Percentiles rank a stretch among this genome's conserved stretches.
phyloP scores from a whole-genome alignment of 83 land plant genomes.

The Thuja plicata region DNA sequence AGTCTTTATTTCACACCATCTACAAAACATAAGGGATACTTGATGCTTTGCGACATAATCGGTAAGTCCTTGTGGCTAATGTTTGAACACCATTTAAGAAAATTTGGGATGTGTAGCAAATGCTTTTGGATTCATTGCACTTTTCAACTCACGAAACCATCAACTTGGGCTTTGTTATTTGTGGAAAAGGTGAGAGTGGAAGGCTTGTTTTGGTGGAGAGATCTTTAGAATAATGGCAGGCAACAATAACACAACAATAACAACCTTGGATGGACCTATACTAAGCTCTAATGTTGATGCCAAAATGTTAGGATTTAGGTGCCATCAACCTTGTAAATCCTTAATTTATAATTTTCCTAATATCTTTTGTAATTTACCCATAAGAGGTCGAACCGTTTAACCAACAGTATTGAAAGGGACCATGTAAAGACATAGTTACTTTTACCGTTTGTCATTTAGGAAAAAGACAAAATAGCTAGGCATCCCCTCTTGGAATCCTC shows the following conservation, averaged over 20 bases:
- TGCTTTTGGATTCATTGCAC: neutral
- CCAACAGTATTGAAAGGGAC: too few relatives aligned
- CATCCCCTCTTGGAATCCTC: too few relatives aligned
- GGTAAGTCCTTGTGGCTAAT: neutral
- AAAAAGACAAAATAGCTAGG: too few relatives aligned
- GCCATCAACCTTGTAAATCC: too few relatives aligned
- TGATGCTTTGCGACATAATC: neutral
- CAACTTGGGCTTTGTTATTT: neutral
- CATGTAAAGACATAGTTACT: too few relatives aligned
- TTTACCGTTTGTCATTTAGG: too few relatives aligned
- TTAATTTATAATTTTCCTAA: too few relatives aligned
- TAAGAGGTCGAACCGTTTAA: too few relatives aligned
- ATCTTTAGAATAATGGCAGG: neutral
- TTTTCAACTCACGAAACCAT: neutral
- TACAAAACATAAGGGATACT: neutral
- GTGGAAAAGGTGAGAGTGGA: neutral
- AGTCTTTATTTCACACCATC: neutral
- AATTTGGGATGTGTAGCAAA: neutral
- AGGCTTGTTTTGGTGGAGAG: neutral
- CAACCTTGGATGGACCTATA: neutral
- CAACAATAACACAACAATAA: neutral
- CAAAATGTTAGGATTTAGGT: too few relatives aligned
- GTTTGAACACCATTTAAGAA: neutral
- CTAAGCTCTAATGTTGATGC: neutral
- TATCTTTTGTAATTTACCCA: too few relatives aligned